Base-by-base conservation (phyloP, 2,329 filamentous ascomycete species). In the Diaporthe destruens region DNA sequence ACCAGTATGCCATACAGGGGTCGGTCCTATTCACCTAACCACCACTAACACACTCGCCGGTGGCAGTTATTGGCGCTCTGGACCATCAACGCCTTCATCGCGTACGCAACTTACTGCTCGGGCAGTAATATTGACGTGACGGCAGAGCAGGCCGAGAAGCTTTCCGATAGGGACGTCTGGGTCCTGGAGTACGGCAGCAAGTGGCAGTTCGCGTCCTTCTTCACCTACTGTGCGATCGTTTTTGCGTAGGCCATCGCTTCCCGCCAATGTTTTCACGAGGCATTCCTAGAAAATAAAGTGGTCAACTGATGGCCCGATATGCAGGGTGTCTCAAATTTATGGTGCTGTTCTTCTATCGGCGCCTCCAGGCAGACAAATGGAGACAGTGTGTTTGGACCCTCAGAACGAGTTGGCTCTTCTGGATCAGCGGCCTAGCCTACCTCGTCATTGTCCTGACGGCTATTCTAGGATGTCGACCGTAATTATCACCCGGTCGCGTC, bases 321-420 rank as follows among this genome's bases (percentile, higher is more conserved):
- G 1, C 29, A 79, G 78, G 78, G 78, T 71, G 75, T 3, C 34
- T 79, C 8, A 79, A 79, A 71, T 78, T 79, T 51, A 75, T 74
- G 8, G 76, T 78, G 0, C 67, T 79, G 3, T 78, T 77, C 72
- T 79, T 79, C 65, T 79, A 79, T 42, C 75, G 75, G 23, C 76
- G 78, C 8, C 69, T 79, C 2, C 78, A 77, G 1, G 68, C 77
- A 1, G 72, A 77, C 36, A 32, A 77, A 75, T 73, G 71, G 67
- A 36, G 57, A n/a, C 67, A 55, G n/a, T 71, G 67, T 3, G 55
- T 44, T 18, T 59, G 71, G 34, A 77, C 75, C 0, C 68, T 78
- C 12, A 39, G 29, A 29, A 29, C 29, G 29, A 5, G 51, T 0
- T 56, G 54, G 20, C 69, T 79, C 7, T 77, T 76, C 55, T 76